Evolutionary conservation across 129 eudicot genomes (phyloP), one percentile per base, ranked within the genome.

Genomic region (Apium graveolens): DNA sequence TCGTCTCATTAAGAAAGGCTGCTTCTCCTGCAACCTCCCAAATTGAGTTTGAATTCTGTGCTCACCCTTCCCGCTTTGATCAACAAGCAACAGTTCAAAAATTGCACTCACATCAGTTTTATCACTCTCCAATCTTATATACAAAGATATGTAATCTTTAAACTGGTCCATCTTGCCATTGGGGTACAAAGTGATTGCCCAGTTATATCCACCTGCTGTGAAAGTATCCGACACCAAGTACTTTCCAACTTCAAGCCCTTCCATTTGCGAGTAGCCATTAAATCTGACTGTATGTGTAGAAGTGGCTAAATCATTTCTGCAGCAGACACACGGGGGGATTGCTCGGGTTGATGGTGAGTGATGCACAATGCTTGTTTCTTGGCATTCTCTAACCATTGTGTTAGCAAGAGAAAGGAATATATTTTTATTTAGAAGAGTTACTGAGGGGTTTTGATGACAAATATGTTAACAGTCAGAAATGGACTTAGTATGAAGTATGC

Each of bases 51-150:
- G 57, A 12, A 73, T 42, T n/a, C 31, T 73, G 46, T 73, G 76
- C 37, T 43, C n/a, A 10, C 76, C 76, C 14, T 21, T 73, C 4
- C 76, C 76, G 14, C 76, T 73, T 37, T 73, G 76, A 73, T 73
- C 76, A 24, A 73, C 57, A 73, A 73, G 76, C 21, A 26, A n/a
- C 53, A 73, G 1, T 26, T 73, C 76, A 26, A 73, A 73, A 16
- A 43, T 11, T 12, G 76, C 76, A 11, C 14, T 11, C 11, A 73
- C 76, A 73, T 73, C 39, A 43, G 38, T 73, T 73, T n/a, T 21
- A 4, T 73, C 35, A 26, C 76, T 73, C n/a, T 43, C 57, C 55
- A 73, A 26, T 48, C 53, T 73, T 14, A 69, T 69, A 35, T 69
- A 69, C 1, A 69, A 14, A 0, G 73, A 69, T 0, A 35, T 69